Conservation (phyloP, 2,329 filamentous ascomycete species). For the Hypoxylon sp. region DNA sequence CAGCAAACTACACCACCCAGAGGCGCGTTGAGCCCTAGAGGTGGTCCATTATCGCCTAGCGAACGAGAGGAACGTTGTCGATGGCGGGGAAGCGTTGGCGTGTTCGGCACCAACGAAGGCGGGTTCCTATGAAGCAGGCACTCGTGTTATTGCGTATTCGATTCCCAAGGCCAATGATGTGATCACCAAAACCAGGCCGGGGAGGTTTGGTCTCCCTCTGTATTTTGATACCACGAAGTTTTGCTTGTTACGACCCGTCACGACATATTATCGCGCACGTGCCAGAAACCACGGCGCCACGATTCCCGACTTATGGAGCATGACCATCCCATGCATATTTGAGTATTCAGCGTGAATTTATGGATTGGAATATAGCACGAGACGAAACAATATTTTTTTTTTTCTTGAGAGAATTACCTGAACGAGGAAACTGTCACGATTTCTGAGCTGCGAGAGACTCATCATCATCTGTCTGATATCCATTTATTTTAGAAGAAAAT, state of each 20-base stretch:
- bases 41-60: slow-evolving; percentile 54
- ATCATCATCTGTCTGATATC: slow-evolving; percentile 41
- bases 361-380: slow-evolving; percentile 42
- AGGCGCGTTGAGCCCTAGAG: slow-evolving; percentile 53
- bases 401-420: slow-evolving; percentile 31
- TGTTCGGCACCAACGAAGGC: slow-evolving; percentile 66
- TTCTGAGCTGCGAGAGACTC: slow-evolving; percentile 36
- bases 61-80: slow-evolving; percentile 65
- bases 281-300: slow-evolving; percentile 35
- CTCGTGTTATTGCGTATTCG: slow-evolving; percentile 35
- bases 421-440: slow-evolving; percentile 41
- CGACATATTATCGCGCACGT: slow-evolving; percentile 39
- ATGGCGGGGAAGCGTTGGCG: slow-evolving; percentile 71
- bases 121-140: slow-evolving; percentile 64
- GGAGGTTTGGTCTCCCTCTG: slow-evolving; percentile 30
- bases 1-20: slow-evolving; percentile 57
- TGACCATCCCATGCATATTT: slow-evolving; percentile 43
- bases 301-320: slow-evolving; percentile 44
- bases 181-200: slow-evolving; percentile 21
- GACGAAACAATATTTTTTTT: slow-evolving; percentile 23
- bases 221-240: slow-evolving; percentile 45
- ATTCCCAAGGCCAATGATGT: slow-evolving; percentile 35
- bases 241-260: slow-evolving; percentile 47
- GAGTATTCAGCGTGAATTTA: slow-evolving; percentile 34
- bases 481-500: slow-evolving; percentile 36